A percentile compares a stretch with the other conserved stretches of the same genome.
These are phyloP conservation scores for Tricholoma terreum DNA, from an alignment of 768 basidiomycete genomes.

Conservation along the genomic window DNA sequence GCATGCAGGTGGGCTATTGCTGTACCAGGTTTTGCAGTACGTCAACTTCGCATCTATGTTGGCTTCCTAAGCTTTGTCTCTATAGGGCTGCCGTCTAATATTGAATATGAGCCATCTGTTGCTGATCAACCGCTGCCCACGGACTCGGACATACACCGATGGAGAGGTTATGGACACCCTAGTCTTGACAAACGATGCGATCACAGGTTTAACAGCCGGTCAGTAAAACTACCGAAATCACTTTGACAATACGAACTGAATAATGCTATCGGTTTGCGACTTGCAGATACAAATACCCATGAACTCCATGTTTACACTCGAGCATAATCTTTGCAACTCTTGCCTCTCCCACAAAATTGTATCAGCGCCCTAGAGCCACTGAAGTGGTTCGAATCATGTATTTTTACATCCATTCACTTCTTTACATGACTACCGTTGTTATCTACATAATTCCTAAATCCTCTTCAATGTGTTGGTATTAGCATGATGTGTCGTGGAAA, in stretches of 20 bases:
- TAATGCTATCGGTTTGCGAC: not conserved
- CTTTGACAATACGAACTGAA: not conserved
- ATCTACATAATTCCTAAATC: not conserved
- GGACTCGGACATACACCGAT: not conserved
- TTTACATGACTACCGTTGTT: not conserved
- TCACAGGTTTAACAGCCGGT: slow-evolving; percentile 2
- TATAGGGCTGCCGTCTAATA: slow-evolving; percentile 23
- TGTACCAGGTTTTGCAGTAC: slow-evolving; percentile 20
- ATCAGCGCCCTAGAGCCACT: not conserved
- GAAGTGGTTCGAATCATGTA: not conserved
- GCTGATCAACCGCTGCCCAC: not conserved
- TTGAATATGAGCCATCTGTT: slow-evolving; percentile 24
- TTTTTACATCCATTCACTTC: not conserved
- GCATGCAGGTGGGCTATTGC: slow-evolving; percentile 20
- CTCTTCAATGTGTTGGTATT: not conserved
- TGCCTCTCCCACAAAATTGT: not conserved
- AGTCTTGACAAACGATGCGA: slow-evolving; percentile 1
- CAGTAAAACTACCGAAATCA: not conserved
- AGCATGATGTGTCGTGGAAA: not conserved
- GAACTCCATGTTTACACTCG: not conserved
- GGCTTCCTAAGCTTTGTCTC: not conserved
- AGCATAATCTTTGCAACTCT: not conserved
- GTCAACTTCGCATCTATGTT: not conserved
- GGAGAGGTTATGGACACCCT: slow-evolving; percentile 7
- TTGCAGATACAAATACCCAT: not conserved